These are phyloP conservation scores for Cladosporium cucumerinum DNA, from an alignment of 2,329 filamentous ascomycete genomes.

Conservation along the genomic window DNA sequence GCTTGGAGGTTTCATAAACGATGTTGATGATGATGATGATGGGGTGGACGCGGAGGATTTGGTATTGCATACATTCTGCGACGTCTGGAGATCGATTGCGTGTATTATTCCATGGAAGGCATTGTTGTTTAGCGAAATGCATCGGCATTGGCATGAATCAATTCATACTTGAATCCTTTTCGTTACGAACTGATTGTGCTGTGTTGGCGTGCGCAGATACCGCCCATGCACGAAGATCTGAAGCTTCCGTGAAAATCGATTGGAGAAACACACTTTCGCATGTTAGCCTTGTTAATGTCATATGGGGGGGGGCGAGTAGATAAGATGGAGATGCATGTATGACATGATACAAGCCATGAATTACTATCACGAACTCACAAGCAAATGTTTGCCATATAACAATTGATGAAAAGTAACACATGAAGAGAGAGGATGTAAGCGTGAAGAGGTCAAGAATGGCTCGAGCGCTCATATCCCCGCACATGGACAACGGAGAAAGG, in stretches of 20 bases:
- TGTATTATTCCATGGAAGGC: not conserved
- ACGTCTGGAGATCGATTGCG: not conserved
- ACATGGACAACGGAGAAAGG: not conserved
- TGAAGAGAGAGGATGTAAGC: not conserved
- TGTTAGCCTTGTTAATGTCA: not conserved
- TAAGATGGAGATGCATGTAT: not conserved
- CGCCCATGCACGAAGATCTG: too few relatives aligned
- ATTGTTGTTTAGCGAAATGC: not conserved
- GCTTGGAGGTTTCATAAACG: slow-evolving; percentile 35
- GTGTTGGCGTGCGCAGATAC: too few relatives aligned
- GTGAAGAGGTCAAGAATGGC: not conserved
- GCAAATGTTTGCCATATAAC: not conserved
- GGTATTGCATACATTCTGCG: not conserved
- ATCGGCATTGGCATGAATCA: not conserved
- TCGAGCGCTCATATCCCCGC: not conserved
- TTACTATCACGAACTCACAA: not conserved
- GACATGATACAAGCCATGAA: not conserved
- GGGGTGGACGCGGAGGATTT: not conserved
- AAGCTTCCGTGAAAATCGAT: too few relatives aligned
- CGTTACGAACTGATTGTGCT: too few relatives aligned
- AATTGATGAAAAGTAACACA: not conserved
- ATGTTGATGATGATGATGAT: not conserved
- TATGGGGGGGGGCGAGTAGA: too few relatives aligned
- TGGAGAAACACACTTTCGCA: not conserved
- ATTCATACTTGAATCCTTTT: not conserved